A percentile compares a stretch with the other conserved stretches of the same genome.
These are phyloP conservation scores for Eucalyptus tenuipes DNA, from an alignment of 345 rosid genomes.

Conservation along the genomic window DNA sequence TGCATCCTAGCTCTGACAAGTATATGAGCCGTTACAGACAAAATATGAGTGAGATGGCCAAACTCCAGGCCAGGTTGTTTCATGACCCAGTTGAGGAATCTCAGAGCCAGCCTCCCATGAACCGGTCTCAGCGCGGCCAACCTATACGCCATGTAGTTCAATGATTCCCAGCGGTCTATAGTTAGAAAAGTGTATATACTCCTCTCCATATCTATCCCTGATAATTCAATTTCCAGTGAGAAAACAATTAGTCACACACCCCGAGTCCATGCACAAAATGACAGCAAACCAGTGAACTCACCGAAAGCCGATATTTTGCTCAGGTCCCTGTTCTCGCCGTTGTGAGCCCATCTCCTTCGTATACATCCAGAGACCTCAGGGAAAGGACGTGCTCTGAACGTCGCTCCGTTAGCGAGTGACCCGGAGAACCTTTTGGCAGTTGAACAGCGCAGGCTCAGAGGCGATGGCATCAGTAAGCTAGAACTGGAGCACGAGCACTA, in stretches of 20 bases:
- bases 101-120: slow-evolving; percentile 83
- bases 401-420: neutral
- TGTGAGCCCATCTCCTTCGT: neutral
- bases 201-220: slow-evolving; percentile 53
- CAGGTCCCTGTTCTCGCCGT: neutral
- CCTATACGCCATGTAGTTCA: slow-evolving; percentile 73
- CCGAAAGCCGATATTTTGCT: neutral
- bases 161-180: slow-evolving; percentile 77
- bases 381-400: neutral
- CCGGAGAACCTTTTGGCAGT: neutral
- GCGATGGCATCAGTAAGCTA: neutral
- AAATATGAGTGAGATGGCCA: slow-evolving; percentile 40
- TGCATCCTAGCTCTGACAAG: slow-evolving; percentile 85
- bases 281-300: neutral
- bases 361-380: neutral
- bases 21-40: slow-evolving; percentile 53
- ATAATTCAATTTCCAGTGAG: neutral
- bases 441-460: neutral
- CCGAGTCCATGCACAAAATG: neutral
- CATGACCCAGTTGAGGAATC: slow-evolving; percentile 65
- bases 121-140: slow-evolving; percentile 58
- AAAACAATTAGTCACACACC: neutral
- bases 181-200: slow-evolving; percentile 71
- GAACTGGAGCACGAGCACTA: neutral
- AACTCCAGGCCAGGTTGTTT: slow-evolving; percentile 60